These are phyloP conservation scores for Phytophthora podocarpi DNA, from an alignment of 352 stramenopile genomes.

Conservation along the genomic window DNA sequence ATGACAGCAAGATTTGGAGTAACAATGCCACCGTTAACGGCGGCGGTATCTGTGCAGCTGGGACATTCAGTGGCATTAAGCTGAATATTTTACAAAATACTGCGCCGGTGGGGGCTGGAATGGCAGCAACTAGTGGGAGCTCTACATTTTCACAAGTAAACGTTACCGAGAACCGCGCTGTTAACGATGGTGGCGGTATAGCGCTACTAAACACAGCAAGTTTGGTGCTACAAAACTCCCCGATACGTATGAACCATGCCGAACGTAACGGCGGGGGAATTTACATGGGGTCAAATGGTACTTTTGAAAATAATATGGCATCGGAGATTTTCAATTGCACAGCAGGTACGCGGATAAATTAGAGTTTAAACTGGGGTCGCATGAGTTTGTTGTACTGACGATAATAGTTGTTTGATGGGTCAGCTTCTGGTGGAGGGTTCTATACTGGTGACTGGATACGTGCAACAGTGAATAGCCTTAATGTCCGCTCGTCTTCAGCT, in stretches of 20 bases:
- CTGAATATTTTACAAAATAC: constrained; percentile 36
- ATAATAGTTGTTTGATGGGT: not conserved
- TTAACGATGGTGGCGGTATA: constrained; percentile 49
- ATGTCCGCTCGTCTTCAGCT: constrained; percentile 17
- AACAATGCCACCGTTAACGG: constrained; percentile 35
- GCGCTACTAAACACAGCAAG: constrained; percentile 36
- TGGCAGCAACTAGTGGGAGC: constrained; percentile 29
- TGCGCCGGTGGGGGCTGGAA: constrained; percentile 37
- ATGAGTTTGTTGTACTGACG: no score
- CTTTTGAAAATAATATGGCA: constrained; percentile 24
- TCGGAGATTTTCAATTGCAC: constrained; percentile 39
- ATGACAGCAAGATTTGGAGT: constrained; percentile 11
- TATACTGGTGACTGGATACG: constrained; percentile 30
- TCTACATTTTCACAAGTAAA: constrained; percentile 13
- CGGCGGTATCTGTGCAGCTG: constrained; percentile 28
- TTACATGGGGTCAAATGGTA: constrained; percentile 44
- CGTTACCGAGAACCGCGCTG: constrained; percentile 40
- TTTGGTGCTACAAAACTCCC: constrained; percentile 19
- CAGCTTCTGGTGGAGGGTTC: constrained; percentile 39
- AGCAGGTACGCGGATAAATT: constrained; percentile 34
- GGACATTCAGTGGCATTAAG: not conserved
- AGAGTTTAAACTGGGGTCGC: no score
- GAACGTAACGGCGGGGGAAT: constrained; percentile 48
- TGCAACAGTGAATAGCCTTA: constrained; percentile 22
- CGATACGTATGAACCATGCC: constrained; percentile 36